Conservation (phyloP, 2,329 filamentous ascomycete species). For the Cytospora leucostoma region DNA sequence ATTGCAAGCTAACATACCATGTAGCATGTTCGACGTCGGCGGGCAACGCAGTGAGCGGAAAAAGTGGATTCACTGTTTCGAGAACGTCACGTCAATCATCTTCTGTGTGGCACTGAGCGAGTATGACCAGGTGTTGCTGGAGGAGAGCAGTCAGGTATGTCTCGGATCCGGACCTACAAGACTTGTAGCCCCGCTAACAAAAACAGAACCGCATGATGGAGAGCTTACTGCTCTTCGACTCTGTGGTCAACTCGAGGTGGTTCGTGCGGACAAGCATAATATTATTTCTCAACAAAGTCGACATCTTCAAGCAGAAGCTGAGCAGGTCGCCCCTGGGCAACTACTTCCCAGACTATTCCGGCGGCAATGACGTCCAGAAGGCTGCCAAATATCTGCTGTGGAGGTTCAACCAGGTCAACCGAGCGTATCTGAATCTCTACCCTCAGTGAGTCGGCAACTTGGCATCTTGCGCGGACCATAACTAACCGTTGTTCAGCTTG, state of each 20-base stretch:
- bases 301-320: constrained; percentile 95
- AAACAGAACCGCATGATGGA: constrained; percentile 98
- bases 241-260: constrained; percentile 97
- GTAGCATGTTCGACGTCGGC: constrained; percentile 98
- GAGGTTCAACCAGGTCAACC: constrained; percentile 98
- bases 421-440: constrained; percentile 93
- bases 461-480: constrained; percentile 22
- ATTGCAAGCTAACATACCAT: constrained; percentile 31
- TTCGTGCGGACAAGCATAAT: constrained; percentile 99
- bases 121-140: constrained; percentile 94
- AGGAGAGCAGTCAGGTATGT: constrained; percentile 93
- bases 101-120: constrained; percentile 98
- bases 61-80: constrained; percentile 99
- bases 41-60: constrained; percentile 96
- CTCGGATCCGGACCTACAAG: neutral
- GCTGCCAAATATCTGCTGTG: constrained; percentile 96
- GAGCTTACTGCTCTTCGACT: constrained; percentile 92
- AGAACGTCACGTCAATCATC: constrained; percentile 99
- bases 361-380: constrained; percentile 96
- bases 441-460: constrained; percentile 73
- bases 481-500: constrained; percentile 59
- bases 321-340: constrained; percentile 85
- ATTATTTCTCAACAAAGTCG: constrained; percentile 97
- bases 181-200: constrained; percentile 26
- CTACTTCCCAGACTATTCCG: constrained; percentile 97